phyloP scores from a whole-genome alignment of 352 stramenopile species.

The Globisporangium middletonii region DNA sequence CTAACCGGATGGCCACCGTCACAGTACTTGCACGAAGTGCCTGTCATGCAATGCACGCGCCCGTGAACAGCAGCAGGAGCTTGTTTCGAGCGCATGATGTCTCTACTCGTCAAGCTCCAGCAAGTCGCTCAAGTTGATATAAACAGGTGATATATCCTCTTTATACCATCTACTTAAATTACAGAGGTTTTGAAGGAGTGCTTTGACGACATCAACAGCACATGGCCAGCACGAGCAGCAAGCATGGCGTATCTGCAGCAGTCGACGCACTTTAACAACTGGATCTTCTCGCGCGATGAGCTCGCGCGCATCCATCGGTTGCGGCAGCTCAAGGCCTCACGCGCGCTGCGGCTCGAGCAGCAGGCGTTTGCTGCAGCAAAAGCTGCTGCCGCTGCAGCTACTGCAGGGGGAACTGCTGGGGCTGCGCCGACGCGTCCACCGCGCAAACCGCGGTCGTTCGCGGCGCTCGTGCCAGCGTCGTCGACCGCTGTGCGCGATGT shows the following conservation, averaged over 20 bases:
- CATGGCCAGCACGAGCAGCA: neutral
- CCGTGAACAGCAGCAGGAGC: too few species aligned
- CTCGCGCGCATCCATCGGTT: conserved; percentile 49
- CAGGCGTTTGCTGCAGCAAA: conserved; percentile 32
- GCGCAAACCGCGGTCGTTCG: conserved; percentile 77
- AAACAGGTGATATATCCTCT: too few species aligned
- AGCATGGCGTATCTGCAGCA: conserved; percentile 76
- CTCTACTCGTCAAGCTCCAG: too few species aligned
- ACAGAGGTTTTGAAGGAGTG: too few species aligned
- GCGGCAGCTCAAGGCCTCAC: conserved; percentile 59
- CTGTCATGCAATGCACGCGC: too few species aligned
- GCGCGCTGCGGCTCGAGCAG: conserved; percentile 56
- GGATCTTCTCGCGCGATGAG: conserved; percentile 69
- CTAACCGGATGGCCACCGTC: too few species aligned
- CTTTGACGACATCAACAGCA: neutral
- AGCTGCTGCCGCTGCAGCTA: neutral
- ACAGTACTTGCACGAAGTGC: too few species aligned
- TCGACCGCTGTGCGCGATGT: conserved; percentile 53
- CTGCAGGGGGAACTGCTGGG: conserved; percentile 8
- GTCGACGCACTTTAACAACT: conserved; percentile 89
- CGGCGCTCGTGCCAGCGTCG: conserved; percentile 58
- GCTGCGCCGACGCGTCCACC: conserved; percentile 7
- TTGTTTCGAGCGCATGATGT: too few species aligned
- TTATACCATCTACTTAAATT: neutral
- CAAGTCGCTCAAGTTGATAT: too few species aligned